phyloP scores from a whole-genome alignment of 2,329 filamentous ascomycete species.

The Botryotinia calthae region DNA sequence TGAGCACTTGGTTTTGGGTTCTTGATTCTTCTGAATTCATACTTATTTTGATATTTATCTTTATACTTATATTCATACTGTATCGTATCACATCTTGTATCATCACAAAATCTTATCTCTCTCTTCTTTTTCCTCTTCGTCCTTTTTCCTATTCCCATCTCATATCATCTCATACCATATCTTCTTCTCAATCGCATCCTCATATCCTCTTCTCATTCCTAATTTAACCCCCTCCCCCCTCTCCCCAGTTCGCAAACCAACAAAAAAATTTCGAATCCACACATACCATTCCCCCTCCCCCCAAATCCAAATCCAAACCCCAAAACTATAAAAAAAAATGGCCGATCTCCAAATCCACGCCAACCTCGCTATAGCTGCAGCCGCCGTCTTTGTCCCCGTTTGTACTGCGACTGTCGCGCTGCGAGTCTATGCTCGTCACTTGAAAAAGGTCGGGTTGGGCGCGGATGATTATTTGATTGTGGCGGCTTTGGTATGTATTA shows the following conservation, averaged over 20 bases:
- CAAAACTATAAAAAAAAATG: neutral
- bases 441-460: constrained; percentile 9
- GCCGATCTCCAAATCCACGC: constrained; percentile 16
- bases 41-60: no score
- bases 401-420: constrained; percentile 1
- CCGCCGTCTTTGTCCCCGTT: constrained; percentile 8
- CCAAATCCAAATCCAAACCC: no score
- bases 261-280: no score
- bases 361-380: constrained; percentile 1
- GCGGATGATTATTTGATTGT: constrained; percentile 20
- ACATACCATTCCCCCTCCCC: no score
- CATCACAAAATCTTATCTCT: neutral
- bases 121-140: neutral
- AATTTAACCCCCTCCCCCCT: no score
- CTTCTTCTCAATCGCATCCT: no score
- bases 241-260: no score
- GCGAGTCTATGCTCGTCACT: constrained; percentile 7
- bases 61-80: no score
- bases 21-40: neutral
- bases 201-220: neutral
- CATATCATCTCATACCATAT: neutral
- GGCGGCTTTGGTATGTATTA: constrained; percentile 1
- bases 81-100: neutral
- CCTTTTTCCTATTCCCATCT: neutral
- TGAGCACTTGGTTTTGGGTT: neutral